Conservation (phyloP, 345 rosid genomes). For the Aegle marmelos region DNA sequence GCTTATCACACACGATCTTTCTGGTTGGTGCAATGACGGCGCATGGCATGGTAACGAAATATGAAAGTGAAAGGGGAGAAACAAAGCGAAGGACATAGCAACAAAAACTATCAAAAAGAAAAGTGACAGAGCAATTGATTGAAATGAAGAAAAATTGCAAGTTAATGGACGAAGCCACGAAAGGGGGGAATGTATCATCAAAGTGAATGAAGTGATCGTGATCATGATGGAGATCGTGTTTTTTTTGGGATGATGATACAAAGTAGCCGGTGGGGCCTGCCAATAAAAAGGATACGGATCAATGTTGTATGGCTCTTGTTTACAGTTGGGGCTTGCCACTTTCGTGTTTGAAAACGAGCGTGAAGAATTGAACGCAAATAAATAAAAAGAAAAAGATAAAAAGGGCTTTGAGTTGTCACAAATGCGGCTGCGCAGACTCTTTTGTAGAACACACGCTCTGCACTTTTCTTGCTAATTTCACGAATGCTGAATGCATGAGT, state of each 20-base stretch:
- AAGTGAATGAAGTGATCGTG: not conserved
- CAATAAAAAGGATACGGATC: not conserved
- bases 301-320: not conserved
- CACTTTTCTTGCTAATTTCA: not conserved
- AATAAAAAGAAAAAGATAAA: not conserved
- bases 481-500: not conserved
- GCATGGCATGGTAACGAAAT: constrained; percentile 2
- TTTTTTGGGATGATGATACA: not conserved
- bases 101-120: constrained; percentile 1
- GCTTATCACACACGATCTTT: not conserved
- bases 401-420: too few relatives aligned
- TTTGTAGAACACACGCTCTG: not conserved
- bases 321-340: not conserved
- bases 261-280: not conserved
- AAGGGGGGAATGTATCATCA: not conserved
- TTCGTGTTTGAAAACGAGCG: too few relatives aligned
- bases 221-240: not conserved
- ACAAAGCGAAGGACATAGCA: not conserved
- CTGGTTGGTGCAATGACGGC: constrained; percentile 13
- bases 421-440: not conserved
- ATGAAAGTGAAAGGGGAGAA: not conserved
- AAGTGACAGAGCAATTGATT: constrained; percentile 26
- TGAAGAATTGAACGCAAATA: not conserved
- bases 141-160: constrained; percentile 8
- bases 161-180: not conserved